Percentiles rank a stretch among this genome's conserved stretches.
These are phyloP conservation scores for Cryptococcus floricola DNA, from an alignment of 1,284 basidiomycete genomes.

Conservation along the genomic window DNA sequence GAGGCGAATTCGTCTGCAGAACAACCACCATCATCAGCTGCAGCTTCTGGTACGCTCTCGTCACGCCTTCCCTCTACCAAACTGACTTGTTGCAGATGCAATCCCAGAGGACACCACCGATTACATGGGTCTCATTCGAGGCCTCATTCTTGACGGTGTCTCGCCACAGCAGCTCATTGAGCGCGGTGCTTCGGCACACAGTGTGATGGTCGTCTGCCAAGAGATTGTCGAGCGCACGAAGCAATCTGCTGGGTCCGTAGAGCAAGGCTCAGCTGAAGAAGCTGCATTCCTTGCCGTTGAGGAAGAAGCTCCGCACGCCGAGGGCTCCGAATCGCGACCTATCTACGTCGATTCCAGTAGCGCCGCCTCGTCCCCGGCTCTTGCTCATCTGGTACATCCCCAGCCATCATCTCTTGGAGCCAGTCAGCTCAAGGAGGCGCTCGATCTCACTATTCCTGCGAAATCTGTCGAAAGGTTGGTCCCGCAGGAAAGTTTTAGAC, in stretches of 20 bases:
- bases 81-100: conserved; percentile 16
- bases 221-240: conserved; percentile 34
- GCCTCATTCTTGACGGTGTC: conserved; percentile 31
- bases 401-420: neutral
- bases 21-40: conserved; percentile 2
- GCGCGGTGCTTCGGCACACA: conserved; percentile 28
- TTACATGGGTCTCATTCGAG: conserved; percentile 35
- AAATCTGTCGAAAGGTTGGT: too few relatives aligned
- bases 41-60: conserved; percentile 2
- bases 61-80: too few relatives aligned
- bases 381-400: neutral
- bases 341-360: neutral
- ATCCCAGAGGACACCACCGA: conserved; percentile 26
- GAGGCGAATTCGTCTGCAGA: neutral
- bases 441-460: neutral
- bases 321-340: neutral
- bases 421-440: neutral
- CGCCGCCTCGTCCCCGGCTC: neutral
- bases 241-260: neutral
- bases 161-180: conserved; percentile 28
- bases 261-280: neutral
- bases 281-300: neutral
- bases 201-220: conserved; percentile 34
- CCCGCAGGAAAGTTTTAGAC: neutral
- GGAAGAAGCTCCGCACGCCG: neutral